Base-by-base conservation (phyloP, 1,284 basidiomycete species). In the Ustilago crameri region DNA sequence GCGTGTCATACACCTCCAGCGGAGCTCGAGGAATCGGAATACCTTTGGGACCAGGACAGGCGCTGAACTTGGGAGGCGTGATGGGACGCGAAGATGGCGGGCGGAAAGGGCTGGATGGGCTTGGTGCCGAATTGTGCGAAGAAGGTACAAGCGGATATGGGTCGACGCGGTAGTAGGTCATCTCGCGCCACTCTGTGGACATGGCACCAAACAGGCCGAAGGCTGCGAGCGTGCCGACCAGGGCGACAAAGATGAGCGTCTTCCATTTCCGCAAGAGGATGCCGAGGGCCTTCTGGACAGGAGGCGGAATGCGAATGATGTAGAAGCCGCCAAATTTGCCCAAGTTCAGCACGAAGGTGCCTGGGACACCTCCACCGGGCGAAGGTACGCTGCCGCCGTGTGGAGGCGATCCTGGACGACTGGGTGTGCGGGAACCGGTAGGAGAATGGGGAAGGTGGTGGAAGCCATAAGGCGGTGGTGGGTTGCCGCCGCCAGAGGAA, bases 131-230 rank as follows among this genome's bases (percentile, higher is more conserved):
- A 18, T 74, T 65, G 24, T 72, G 71, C 30, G 41, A 42, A 8
- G 41, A 15, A 9, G 76, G 74, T 9, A 82, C 61, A 47, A 77
- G 49, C 7, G 74, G 79, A 40, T 79, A 80, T 15, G 80, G 80
- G 46, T 82, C 78, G 51, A 81, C 76, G 41, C 78, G 67, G 57
- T 80, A 76, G 71, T 82, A 83, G 41, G 81, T 81, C 75, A 82
- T 77, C 59, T 83, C 81, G 35, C 76, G 61, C 81, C 81, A 83
- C 44, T 83, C 81, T 35, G 80, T 82, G 50, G 79, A 80, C 64
- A 78, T 74, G 51, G 80, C 66, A 20, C 81, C 79, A 53, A 79
- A 81, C 38, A 81, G 57, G 24, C 76, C 64, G 44, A 81, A 69
- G 17, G 74, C 80, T 9, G 73, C 67, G 12, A 78, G 51, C 3